Evolutionary conservation across 768 basidiomycete genomes (phyloP), one percentile per base, ranked within the genome.

Genomic region (Boletus sp.): DNA sequence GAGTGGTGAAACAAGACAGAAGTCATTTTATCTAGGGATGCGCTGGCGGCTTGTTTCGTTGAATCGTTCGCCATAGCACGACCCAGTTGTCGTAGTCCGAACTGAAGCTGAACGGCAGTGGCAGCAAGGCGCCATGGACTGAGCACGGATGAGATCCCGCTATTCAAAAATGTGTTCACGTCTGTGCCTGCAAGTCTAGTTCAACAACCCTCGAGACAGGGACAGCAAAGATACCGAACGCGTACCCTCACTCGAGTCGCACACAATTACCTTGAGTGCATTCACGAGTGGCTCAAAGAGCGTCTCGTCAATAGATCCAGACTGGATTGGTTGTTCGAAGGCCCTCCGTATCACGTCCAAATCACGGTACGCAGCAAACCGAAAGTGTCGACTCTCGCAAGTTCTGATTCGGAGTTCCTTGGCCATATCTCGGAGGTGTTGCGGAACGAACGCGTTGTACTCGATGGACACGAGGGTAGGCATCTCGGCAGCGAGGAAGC

Each of bases 61-160:
- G 78, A 74, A 40, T 85, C 84, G 39, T 82, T 79, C n/a, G 77
- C 73, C 33, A 92, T 77, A 11, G 84, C 83, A 48, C 86, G 81
- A 17, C 85, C 87, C 64, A 92, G 73, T 62, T 90, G 88, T 66
- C 87, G 83, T 52, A 92, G 76, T 42, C 85, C 83, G 39, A 92
- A 80, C 56, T 90, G 87, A 59, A 92, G 79, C 62, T 90, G 86
- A 53, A 92, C 87, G 6, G 87, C 85, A 0, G 92, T 91, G 3
- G 89, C 88, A 10, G 88, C 83, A 28, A 92, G 81, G 65, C 88
- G 90, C 89, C 91, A 93, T 1, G 90, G 91, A 58, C 88, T 91
- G 30, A 92, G 74, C 33, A 89, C 74, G 10, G 83, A 84, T 0
- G 83, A 84, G 12, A 86, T 80, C 18, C 83, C 81, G 80, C 83